These are phyloP conservation scores for Euclidium syriacum DNA, from an alignment of 345 rosid species.

Conservation along the genomic window DNA sequence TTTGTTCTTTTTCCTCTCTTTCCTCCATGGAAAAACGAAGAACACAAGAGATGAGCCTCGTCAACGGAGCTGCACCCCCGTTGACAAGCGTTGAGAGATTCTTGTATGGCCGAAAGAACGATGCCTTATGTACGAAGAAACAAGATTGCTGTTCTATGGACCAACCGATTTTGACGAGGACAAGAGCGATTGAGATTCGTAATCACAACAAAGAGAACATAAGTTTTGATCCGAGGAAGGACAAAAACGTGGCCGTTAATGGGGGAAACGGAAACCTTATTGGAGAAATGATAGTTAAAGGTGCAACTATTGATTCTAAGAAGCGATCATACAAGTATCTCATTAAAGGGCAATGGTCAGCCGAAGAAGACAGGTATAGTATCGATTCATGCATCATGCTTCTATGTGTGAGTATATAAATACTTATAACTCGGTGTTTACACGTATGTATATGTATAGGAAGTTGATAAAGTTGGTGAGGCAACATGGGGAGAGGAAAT, in stretches of 20 bases:
- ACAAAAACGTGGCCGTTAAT: neutral
- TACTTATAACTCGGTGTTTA: too few species aligned
- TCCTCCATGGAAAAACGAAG: slow-evolving; percentile 24
- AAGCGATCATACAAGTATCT: slow-evolving; percentile 37
- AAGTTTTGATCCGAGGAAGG: slow-evolving; percentile 20
- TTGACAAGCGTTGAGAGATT: slow-evolving; percentile 76
- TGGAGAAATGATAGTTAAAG: slow-evolving; percentile 13
- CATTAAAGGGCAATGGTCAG: slow-evolving; percentile 98
- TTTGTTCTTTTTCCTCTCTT: neutral
- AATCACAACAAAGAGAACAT: slow-evolving; percentile 31
- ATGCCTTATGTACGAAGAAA: slow-evolving; percentile 11
- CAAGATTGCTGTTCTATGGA: slow-evolving; percentile 17
- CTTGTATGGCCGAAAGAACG: slow-evolving; percentile 39
- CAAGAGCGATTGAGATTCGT: neutral
- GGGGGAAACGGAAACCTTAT: neutral
- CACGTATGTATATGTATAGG: slow-evolving; percentile 41
- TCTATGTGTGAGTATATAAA: neutral
- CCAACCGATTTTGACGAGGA: neutral
- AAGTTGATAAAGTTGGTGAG: slow-evolving; percentile 71
- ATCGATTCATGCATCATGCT: neutral
- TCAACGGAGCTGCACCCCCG: slow-evolving; percentile 43
- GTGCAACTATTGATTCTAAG: slow-evolving; percentile 22
- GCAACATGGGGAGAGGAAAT: slow-evolving; percentile 77
- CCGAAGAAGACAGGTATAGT: slow-evolving; percentile 80
- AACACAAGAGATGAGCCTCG: neutral